Base-by-base conservation (phyloP, 2,329 filamentous ascomycete genomes). In the Amauroascus niger region DNA sequence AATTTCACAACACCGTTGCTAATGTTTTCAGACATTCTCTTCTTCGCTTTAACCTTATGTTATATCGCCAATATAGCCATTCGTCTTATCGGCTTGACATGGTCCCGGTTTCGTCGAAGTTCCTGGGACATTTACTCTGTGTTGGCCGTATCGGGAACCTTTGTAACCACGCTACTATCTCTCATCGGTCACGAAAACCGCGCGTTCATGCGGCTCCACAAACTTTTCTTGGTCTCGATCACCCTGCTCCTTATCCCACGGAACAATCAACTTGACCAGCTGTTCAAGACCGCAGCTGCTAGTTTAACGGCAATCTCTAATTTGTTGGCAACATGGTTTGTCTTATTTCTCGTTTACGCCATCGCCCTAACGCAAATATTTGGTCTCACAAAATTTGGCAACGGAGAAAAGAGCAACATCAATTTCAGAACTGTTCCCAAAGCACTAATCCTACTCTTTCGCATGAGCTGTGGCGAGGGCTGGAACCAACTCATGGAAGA, bases 401-500 rank as follows among this genome's bases (percentile, higher is more conserved):
- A 67, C 0, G 76, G 83, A 28, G 88, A 89, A 64, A 80, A 74
- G 50, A 82, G 80, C 64, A 91, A 96, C 64, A 74, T 91, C 67
- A 98, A 98, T 67, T 91, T 98, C 69, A 83, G 93, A 51, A 94
- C 84, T 4, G 90, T 98, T 0, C 90, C 93, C 0, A 95, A 95
- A 65, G 88, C 93, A 0, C 77, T 98, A 28, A 93, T 98, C 56
- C 75, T 98, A 24, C 80, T 98, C 2, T 98, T 97, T 73, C 82
- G 88, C 39, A 93, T 88, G 77, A 95, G 88, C 71, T 85, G 86
- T 57, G 93, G 93, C 52, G 93, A 98, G 72, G 90, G 89, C 16
- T 98, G 93, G 93, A 98, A 98, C 66, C 72, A 87, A 62, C 76
- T 96, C 57, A 98, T 98, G 93, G 88, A 95, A 74, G 91, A 98